Evolutionary conservation across 83 land plant genomes (phyloP).

Genomic region (Picea abies): DNA sequence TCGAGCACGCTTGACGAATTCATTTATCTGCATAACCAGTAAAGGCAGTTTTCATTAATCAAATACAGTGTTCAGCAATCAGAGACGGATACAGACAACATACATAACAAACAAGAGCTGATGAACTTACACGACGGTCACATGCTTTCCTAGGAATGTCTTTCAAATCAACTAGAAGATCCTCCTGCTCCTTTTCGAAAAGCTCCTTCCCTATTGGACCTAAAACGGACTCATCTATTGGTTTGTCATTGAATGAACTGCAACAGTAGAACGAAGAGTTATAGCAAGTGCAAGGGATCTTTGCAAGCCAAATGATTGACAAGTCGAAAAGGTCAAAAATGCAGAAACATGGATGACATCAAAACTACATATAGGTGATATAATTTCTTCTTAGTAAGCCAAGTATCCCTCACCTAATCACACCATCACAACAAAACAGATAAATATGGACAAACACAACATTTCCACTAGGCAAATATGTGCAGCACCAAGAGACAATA

Average conservation of each 20-base stretch:
- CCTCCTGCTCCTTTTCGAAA: too few species aligned
- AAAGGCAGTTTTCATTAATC: not conserved
- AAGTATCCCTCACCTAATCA: too few species aligned
- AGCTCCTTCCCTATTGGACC: not conserved
- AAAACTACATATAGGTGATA: not conserved
- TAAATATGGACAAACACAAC: too few species aligned
- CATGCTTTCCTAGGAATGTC: too few species aligned
- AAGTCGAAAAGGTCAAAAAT: not conserved
- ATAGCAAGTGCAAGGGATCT: not conserved
- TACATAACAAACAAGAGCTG: not conserved
- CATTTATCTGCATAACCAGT: conserved; percentile 34
- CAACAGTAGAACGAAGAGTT: conserved; percentile 10
- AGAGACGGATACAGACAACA: not conserved
- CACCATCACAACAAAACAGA: too few species aligned
- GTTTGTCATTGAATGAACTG: not conserved
- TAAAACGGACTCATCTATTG: too few species aligned
- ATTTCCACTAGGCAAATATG: too few species aligned
- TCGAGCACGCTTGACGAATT: conserved; percentile 48
- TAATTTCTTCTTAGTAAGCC: not conserved
- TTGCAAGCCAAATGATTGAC: not conserved
- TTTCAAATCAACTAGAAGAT: too few species aligned
- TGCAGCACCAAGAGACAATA: too few species aligned
- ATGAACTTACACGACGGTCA: conserved; percentile 22
- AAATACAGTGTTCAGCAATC: not conserved
- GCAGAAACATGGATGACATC: not conserved